Evolutionary conservation across 371 early-diverging fungal genomes (phyloP).

Genomic region (Mortierella sp.): DNA sequence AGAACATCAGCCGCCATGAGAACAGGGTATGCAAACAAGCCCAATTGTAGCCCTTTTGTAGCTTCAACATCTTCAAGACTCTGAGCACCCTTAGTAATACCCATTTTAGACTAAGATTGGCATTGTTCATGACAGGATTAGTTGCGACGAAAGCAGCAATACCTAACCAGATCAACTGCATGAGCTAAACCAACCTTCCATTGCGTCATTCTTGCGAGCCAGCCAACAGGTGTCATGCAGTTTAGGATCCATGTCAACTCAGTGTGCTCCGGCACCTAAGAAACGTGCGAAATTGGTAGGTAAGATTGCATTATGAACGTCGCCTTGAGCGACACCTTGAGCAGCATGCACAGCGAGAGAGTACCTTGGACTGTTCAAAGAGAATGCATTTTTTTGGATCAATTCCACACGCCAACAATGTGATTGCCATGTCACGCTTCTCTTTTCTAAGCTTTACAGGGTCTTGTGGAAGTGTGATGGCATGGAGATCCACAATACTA

Average conservation of each 20-base stretch:
- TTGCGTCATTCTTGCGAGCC: conserved; percentile 95
- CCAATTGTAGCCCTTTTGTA: conserved; percentile 73
- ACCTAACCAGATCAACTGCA: not conserved
- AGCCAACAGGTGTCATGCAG: conserved; percentile 88
- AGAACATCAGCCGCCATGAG: conserved; percentile 96
- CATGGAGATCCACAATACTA: conserved; percentile 92
- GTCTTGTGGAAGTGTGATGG: conserved; percentile 87
- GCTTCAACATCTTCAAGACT: conserved; percentile 63
- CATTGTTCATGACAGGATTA: not conserved
- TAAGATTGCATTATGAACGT: not conserved
- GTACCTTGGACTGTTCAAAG: conserved; percentile 83
- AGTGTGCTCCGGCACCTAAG: conserved; percentile 79
- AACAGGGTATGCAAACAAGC: conserved; percentile 93
- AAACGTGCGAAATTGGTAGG: not conserved
- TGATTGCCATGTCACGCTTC: conserved; percentile 76
- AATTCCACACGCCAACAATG: conserved; percentile 90
- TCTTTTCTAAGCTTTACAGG: conserved; percentile 74
- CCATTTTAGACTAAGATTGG: conserved; percentile 62
- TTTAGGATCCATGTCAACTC: conserved; percentile 91
- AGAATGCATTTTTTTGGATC: conserved; percentile 81
- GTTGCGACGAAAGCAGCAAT: not conserved
- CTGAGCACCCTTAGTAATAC: conserved; percentile 46
- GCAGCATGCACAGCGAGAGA: not conserved
- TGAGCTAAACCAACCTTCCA: conserved; percentile 77
- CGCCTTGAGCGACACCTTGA: not conserved